Evolutionary conservation across 257 asterid genomes (phyloP), one percentile per base, ranked within the genome.

Genomic region (Solanum peruvianum): DNA sequence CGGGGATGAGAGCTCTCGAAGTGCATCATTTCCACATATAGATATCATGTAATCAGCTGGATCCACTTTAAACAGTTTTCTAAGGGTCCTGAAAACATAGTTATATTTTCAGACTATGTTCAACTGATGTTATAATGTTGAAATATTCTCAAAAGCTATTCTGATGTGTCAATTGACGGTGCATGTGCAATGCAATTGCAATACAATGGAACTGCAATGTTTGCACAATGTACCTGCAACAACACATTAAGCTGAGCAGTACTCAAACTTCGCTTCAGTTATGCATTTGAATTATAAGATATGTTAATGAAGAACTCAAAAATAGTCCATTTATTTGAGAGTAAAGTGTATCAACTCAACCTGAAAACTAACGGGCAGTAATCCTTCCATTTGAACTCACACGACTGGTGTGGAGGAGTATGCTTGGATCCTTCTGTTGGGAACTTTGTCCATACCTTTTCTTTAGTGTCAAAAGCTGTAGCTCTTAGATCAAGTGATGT

Each of bases 41-140:
- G 99, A 97, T 88, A 97, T 88, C 99, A 97, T 97, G 94, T 97
- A 97, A 90, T 95, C 98, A 47, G 96, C 98, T 71, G 98, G 95
- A 92, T 97, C 99, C 89, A 97, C 98, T 92, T 97, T 93, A 78
- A 97, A 95, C 76, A 97, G 62, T 83, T 93, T 94, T 78, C 99
- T 92, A 11, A 97, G 93, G 18, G 98, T 93, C 94, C 99, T 95
- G 95, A 88, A 90, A 88, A 15, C 86, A 86, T 71, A 80, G 87
- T 29, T 64, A 66, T 64, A 58, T 33, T 31, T 60, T 80, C 9
- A 67, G 82, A 78, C 29, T 18, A 47, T 10, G 25, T 56, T 49
- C 69, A 77, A 52, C 18, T 39, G 31, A 11, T 41, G 56, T 35
- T 67, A n/a, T 21, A 29, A 64, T 42, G 33, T 29, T 44, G 84